Conservation (phyloP, 2,329 filamentous ascomycete species). For the Alternaria rosae region DNA sequence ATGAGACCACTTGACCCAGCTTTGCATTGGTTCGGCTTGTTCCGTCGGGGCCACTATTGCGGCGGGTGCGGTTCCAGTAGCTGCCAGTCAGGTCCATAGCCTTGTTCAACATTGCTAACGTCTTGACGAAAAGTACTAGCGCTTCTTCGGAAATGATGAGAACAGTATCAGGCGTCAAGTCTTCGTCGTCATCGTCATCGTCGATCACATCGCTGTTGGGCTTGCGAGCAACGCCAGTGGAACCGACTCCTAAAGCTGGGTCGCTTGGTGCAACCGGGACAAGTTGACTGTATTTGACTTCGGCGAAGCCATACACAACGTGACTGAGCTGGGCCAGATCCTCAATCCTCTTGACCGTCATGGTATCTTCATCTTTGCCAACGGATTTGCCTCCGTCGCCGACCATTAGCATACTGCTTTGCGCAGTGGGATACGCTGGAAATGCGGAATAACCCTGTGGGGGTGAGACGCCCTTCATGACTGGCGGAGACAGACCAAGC, state of each 20-base stretch:
- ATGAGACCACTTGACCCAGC: slow-evolving; percentile 96
- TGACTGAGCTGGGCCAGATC: slow-evolving; percentile 92
- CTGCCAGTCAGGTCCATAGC: slow-evolving; percentile 93
- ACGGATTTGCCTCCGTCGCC: slow-evolving; percentile 68
- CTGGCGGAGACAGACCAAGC: slow-evolving; percentile 71
- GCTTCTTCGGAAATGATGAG: slow-evolving; percentile 92
- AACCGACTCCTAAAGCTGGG: slow-evolving; percentile 68
- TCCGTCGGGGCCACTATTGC: slow-evolving; percentile 58
- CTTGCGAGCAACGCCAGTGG: slow-evolving; percentile 57
- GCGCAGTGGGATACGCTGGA: slow-evolving; percentile 79
- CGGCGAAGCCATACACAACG: slow-evolving; percentile 95
- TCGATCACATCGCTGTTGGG: slow-evolving; percentile 58
- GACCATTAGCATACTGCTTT: slow-evolving; percentile 71
- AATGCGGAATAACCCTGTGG: slow-evolving; percentile 79
- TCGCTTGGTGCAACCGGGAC: slow-evolving; percentile 82
- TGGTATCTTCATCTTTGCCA: slow-evolving; percentile 77
- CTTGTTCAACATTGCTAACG: slow-evolving; percentile 85
- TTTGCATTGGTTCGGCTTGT: slow-evolving; percentile 49
- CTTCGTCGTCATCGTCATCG: slow-evolving; percentile 62
- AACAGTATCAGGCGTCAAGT: slow-evolving; percentile 84
- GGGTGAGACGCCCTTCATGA: slow-evolving; percentile 70
- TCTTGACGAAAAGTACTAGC: slow-evolving; percentile 94
- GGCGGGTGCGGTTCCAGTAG: slow-evolving; percentile 87
- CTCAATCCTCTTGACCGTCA: slow-evolving; percentile 82
- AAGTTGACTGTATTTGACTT: slow-evolving; percentile 98